These are phyloP conservation scores for Plenodomus lindquistii DNA, from an alignment of 2,329 filamentous ascomycete genomes.

Conservation along the genomic window DNA sequence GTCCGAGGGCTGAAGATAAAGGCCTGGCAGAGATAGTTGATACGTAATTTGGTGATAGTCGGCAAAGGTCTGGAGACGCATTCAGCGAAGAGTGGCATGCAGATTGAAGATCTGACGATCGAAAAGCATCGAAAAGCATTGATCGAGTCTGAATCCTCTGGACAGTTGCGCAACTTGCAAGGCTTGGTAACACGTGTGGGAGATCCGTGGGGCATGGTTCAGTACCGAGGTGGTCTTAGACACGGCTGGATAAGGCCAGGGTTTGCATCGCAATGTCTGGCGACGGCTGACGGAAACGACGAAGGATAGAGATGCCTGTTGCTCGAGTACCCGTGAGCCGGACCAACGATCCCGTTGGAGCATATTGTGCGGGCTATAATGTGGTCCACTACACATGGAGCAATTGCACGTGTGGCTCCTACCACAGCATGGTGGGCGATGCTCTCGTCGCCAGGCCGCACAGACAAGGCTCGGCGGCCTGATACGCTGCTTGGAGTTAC, in stretches of 20 bases:
- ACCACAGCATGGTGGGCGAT: background rate
- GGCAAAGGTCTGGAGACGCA: background rate
- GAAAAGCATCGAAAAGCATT: background rate
- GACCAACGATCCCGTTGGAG: background rate
- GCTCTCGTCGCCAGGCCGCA: background rate
- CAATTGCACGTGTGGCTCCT: background rate
- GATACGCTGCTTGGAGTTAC: background rate
- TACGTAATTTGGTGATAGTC: constrained; percentile 13
- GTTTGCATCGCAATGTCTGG: background rate
- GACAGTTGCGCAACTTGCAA: too few species aligned
- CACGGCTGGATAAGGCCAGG: background rate
- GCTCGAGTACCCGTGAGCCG: too few species aligned
- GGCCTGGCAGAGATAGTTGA: constrained; percentile 15
- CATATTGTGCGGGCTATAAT: background rate
- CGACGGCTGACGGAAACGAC: background rate
- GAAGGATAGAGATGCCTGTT: background rate
- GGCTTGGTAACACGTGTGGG: too few species aligned
- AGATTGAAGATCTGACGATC: background rate
- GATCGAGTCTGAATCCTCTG: background rate
- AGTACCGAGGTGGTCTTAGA: background rate
- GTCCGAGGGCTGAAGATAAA: constrained; percentile 17
- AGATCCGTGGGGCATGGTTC: background rate
- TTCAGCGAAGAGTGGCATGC: background rate
- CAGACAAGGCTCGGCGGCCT: background rate
- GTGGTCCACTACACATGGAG: too few species aligned